Percentiles rank a stretch among this genome's conserved stretches.
phyloP scores from a whole-genome alignment of 257 asterid genomes.

The Solanum stenotomum region DNA sequence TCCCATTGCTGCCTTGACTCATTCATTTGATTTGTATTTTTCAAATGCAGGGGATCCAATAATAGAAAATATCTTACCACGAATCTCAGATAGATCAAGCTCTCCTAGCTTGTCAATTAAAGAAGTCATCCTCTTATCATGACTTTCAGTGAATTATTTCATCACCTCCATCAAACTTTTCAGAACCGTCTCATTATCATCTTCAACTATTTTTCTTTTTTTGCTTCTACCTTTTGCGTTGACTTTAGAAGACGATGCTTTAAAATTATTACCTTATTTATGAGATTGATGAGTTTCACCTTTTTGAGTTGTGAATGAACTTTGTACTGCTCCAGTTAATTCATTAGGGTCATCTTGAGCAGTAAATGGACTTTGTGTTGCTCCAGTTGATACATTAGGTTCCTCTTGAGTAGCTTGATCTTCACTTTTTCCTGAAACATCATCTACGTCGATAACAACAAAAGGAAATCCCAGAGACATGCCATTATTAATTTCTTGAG shows the following conservation, averaged over 20 bases:
- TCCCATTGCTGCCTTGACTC: too few relatives aligned
- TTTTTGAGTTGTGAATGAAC: too few relatives aligned
- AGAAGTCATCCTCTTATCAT: neutral
- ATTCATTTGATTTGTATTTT: too few relatives aligned
- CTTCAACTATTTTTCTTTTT: neutral
- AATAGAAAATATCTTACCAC: too few relatives aligned
- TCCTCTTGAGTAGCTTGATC: neutral
- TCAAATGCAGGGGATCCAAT: too few relatives aligned
- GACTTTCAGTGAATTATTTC: neutral
- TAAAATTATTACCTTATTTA: too few relatives aligned
- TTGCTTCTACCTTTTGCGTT: neutral
- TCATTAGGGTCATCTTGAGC: neutral
- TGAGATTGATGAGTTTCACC: too few relatives aligned
- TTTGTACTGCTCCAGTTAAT: neutral
- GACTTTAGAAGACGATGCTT: neutral
- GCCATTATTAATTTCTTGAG: neutral
- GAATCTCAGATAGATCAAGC: too few relatives aligned
- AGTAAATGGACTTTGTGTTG: neutral
- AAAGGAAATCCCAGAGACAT: neutral
- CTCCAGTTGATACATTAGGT: neutral
- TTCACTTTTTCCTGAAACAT: too few relatives aligned
- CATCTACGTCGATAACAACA: neutral
- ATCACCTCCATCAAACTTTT: neutral
- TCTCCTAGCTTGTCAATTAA: neutral
- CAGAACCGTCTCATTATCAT: neutral